Evolutionary conservation across 345 rosid species (phyloP).

Genomic region (Punica granatum): DNA sequence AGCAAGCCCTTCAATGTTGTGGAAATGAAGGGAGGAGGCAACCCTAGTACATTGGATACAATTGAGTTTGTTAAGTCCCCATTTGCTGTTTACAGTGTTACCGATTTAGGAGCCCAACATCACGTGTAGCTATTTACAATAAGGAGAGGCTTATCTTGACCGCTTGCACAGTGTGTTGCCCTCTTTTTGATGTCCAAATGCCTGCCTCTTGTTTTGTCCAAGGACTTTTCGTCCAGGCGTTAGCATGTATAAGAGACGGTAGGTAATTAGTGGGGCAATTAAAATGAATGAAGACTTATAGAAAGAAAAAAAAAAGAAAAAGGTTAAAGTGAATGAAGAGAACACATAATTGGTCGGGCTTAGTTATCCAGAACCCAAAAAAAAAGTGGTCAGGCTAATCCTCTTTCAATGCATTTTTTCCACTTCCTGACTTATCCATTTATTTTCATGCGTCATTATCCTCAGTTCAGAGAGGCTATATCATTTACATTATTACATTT

Average conservation of each 20-base stretch:
- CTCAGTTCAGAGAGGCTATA: neutral
- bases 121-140: neutral
- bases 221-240: neutral
- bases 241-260: neutral
- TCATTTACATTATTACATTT: neutral
- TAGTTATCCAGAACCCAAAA: neutral
- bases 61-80: neutral
- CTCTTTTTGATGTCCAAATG: neutral
- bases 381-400: too few species aligned
- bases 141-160: neutral
- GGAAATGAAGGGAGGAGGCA: neutral
- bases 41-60: neutral
- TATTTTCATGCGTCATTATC: neutral
- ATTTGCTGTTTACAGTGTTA: neutral
- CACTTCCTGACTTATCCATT: neutral
- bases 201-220: neutral
- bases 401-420: neutral
- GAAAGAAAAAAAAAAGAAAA: too few species aligned
- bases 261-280: neutral
- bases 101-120: neutral
- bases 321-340: too few species aligned
- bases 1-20: neutral
- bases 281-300: neutral
- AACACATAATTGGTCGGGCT: neutral
- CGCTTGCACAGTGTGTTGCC: neutral